Conservation (phyloP, 306 rosid species). For the Trifolium dubium region DNA sequence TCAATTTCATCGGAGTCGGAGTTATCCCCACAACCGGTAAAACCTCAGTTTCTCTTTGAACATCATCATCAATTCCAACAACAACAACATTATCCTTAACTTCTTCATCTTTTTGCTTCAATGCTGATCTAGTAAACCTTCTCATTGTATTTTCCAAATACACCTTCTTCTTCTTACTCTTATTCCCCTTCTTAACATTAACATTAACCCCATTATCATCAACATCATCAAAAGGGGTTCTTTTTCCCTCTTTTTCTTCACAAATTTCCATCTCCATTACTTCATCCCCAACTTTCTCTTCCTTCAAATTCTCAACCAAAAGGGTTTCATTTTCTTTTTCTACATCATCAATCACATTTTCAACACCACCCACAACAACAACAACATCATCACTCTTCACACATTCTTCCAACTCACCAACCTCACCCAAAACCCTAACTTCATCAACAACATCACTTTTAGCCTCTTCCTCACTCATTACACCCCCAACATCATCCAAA, state of each 20-base stretch:
- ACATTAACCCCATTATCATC: not conserved
- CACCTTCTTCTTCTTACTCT: slow-evolving; percentile 25
- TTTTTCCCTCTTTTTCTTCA: not conserved
- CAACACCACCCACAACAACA: slow-evolving; percentile 40
- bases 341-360: slow-evolving; percentile 36
- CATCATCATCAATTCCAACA: slow-evolving; percentile 27
- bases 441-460: slow-evolving; percentile 80
- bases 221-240: not conserved
- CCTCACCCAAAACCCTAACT: slow-evolving; percentile 57
- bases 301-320: slow-evolving; percentile 29
- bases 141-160: slow-evolving; percentile 46
- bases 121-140: slow-evolving; percentile 69
- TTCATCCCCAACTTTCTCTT: slow-evolving; percentile 36
- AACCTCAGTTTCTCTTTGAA: slow-evolving; percentile 21
- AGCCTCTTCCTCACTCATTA: slow-evolving; percentile 72
- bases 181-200: not conserved
- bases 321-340: no score
- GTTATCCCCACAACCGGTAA: slow-evolving; percentile 1
- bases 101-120: slow-evolving; percentile 54
- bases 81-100: slow-evolving; percentile 9
- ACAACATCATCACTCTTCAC: no score
- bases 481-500: not conserved
- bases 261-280: not conserved
- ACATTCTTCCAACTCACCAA: no score
- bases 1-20: slow-evolving; percentile 29